These are phyloP conservation scores for Trametes sp. DNA, from an alignment of 1,284 basidiomycete genomes.

Conservation along the genomic window DNA sequence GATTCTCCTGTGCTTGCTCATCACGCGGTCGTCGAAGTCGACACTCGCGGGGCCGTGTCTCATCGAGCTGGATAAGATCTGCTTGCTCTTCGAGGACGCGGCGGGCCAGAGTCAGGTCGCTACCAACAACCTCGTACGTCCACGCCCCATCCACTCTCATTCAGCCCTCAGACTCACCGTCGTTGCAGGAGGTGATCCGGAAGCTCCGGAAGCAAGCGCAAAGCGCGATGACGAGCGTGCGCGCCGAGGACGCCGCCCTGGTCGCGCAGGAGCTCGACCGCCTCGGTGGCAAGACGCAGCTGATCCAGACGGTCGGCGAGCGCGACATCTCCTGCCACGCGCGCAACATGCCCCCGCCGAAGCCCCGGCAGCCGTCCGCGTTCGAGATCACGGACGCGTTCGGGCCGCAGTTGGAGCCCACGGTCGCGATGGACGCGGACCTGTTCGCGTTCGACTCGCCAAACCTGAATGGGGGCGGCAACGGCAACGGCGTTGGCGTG, in stretches of 20 bases:
- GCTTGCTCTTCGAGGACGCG: constrained; percentile 59
- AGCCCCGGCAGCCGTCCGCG: constrained; percentile 9
- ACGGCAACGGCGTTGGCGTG: constrained; percentile 1
- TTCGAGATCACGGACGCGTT: constrained; percentile 26
- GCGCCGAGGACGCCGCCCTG: constrained; percentile 37
- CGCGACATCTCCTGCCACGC: constrained; percentile 16
- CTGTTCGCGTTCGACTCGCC: constrained; percentile 43
- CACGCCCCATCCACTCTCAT: not conserved
- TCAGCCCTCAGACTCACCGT: not conserved
- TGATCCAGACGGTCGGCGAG: constrained; percentile 31
- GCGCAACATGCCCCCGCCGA: not conserved
- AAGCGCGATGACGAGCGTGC: constrained; percentile 51
- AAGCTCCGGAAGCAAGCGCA: constrained; percentile 61
- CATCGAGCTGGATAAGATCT: constrained; percentile 61
- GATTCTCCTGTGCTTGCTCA: constrained; percentile 74
- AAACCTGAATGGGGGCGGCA: not conserved
- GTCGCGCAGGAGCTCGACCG: constrained; percentile 65
- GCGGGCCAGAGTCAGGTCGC: constrained; percentile 55
- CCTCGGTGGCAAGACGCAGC: constrained; percentile 65
- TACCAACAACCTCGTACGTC: constrained; percentile 55
- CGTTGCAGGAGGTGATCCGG: constrained; percentile 54
- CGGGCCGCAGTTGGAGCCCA: constrained; percentile 43
- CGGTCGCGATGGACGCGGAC: constrained; percentile 46
- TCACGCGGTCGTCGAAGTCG: constrained; percentile 63
- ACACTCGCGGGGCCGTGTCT: constrained; percentile 61